These are phyloP conservation scores for Rhazya stricta DNA, from an alignment of 257 asterid genomes.

Conservation along the genomic window DNA sequence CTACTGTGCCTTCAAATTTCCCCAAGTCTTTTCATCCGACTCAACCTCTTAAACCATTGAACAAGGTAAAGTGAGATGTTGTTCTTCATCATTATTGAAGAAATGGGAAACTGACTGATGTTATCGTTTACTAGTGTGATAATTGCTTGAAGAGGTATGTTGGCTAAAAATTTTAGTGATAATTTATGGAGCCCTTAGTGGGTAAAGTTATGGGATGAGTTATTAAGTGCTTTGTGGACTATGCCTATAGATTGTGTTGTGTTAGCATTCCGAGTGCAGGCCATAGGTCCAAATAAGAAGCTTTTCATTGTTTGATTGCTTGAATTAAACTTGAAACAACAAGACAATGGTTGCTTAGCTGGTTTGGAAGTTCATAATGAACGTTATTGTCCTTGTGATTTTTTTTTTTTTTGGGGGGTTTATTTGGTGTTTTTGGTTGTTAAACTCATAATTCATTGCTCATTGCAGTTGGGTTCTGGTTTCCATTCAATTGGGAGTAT, in stretches of 20 bases:
- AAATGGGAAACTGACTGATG: neutral
- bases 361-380: neutral
- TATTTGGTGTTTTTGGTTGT: neutral
- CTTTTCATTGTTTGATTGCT: neutral
- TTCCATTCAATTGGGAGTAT: conserved; percentile 38
- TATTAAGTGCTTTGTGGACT: neutral
- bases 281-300: neutral
- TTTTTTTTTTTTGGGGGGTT: neutral
- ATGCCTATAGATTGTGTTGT: neutral
- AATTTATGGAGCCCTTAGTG: neutral
- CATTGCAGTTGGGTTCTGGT: conserved; percentile 52
- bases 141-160: neutral
- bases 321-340: neutral
- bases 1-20: conserved; percentile 28
- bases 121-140: neutral
- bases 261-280: neutral
- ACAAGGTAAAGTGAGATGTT: conserved; percentile 41
- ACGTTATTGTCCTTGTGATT: neutral
- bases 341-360: neutral
- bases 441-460: neutral
- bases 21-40: conserved; percentile 43
- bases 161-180: neutral
- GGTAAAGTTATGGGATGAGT: neutral
- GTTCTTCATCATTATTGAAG: neutral
- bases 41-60: conserved; percentile 43